Evolutionary conservation across 305 asterid genomes (phyloP).

Genomic region (Salvia sclarea): DNA sequence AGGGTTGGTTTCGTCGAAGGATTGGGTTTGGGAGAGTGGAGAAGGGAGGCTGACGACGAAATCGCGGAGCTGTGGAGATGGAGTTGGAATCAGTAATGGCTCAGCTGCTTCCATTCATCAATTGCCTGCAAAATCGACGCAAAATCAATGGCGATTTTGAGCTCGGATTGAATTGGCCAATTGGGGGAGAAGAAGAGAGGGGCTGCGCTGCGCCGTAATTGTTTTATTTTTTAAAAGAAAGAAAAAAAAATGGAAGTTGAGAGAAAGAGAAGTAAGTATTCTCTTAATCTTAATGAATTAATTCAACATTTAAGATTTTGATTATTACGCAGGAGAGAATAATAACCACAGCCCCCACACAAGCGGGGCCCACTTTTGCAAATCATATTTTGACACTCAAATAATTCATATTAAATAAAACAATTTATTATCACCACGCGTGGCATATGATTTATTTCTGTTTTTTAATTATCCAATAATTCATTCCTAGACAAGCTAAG

Average conservation of each 20-base stretch:
- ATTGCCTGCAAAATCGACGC: not conserved
- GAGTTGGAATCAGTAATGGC: constrained; percentile 33
- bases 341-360: too few relatives aligned
- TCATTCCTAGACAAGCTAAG: too few relatives aligned
- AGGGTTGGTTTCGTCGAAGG: constrained; percentile 11
- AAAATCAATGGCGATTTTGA: not conserved
- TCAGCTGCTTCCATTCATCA: constrained; percentile 40
- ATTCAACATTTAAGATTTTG: too few relatives aligned
- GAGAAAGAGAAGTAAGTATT: too few relatives aligned
- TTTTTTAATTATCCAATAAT: too few relatives aligned
- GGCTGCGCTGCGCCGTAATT: not conserved
- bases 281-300: too few relatives aligned
- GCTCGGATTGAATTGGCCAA: not conserved
- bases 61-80: constrained; percentile 30
- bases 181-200: not conserved
- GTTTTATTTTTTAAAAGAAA: too few relatives aligned
- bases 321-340: too few relatives aligned
- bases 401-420: too few relatives aligned
- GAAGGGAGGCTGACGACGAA: constrained; percentile 27
- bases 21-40: constrained; percentile 11
- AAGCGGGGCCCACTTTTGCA: too few relatives aligned
- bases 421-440: too few relatives aligned
- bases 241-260: not conserved
- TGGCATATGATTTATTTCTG: not conserved
- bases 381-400: not conserved